Base-by-base conservation (phyloP, 768 basidiomycete species). In the Tylopilus vinaceipallidus region DNA sequence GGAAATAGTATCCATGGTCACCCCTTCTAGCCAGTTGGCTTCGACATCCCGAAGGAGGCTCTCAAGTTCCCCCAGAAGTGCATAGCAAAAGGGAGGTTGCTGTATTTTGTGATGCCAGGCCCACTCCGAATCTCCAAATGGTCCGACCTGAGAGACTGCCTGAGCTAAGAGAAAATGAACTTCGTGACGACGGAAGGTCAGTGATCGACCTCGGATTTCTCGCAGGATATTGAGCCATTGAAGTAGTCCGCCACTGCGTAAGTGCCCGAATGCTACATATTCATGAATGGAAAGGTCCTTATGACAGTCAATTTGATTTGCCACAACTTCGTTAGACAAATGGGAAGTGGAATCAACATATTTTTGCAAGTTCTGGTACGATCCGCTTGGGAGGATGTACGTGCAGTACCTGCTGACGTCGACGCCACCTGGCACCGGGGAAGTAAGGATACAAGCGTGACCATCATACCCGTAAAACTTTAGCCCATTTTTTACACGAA, bases 151-250 rank as follows among this genome's bases (percentile, higher is more conserved):
- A 50, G 69, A 73, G 2, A 65, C 68, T 17, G 78, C 67, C 47
- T 80, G 81, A 10, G 58, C 63, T 2, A 82, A 20, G 0, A 82
- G 63, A 0, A 66, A 46, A 49, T 77, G 68, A 0, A 82, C 73
- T 16, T 72, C 74, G 0, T 65, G 63, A 8, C 56, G 48, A 20
- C 65, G 61, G 47, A 82, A 74, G 9, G 66, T 70, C 46, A 82
- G 53, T 0, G 57, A 54, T 19, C 68, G 64, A 7, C 66, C 65
- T 7, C 67, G 66, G n/a, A 82, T 53, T 52, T 77, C 77, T n/a
- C 74, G 70, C 12, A 70, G 49, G 33, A 82, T 72, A 49, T 81
- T 81, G 33, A 73, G 59, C 79, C 78, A 80, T 42, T 81, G 79
- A 0, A 82, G 53, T 2, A 49, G 59, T 0, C 65, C 49, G 0